Evolutionary conservation across 495 filamentous ascomycete genomes (phyloP).

Genomic region (Trichoderma orchidacearum): DNA sequence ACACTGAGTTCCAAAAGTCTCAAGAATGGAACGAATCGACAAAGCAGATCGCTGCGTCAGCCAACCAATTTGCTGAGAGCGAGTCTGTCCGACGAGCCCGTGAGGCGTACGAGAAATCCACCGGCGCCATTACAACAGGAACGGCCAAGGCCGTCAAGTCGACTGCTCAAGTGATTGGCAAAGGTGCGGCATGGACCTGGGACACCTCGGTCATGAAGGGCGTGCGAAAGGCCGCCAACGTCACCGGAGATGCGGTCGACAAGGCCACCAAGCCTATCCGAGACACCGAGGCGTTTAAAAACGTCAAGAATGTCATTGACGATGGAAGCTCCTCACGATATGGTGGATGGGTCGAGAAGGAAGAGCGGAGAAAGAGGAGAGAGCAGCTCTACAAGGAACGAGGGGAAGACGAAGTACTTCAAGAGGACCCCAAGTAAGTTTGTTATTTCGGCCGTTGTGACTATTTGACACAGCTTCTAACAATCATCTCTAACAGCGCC

Average conservation of each 20-base stretch:
- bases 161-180: conserved; percentile 74
- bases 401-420: conserved; percentile 42
- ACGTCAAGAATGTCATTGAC: conserved; percentile 90
- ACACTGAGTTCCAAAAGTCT: conserved; percentile 84
- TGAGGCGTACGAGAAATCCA: conserved; percentile 71
- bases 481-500: conserved; percentile 39
- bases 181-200: conserved; percentile 92
- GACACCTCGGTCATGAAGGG: conserved; percentile 87
- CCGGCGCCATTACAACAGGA: conserved; percentile 56
- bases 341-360: conserved; percentile 91
- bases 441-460: not conserved
- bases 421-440: conserved; percentile 83
- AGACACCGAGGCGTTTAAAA: conserved; percentile 86
- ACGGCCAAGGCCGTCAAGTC: conserved; percentile 68
- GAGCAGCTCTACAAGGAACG: conserved; percentile 51
- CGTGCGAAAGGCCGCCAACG: conserved; percentile 71
- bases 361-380: conserved; percentile 68
- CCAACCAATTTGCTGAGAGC: conserved; percentile 85
- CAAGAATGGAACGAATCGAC: conserved; percentile 99
- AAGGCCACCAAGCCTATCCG: conserved; percentile 87
- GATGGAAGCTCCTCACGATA: conserved; percentile 94
- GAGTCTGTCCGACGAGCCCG: conserved; percentile 79
- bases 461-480: not conserved
- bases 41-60: conserved; percentile 77
- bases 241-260: conserved; percentile 75